Base-by-base conservation (phyloP, 192 early-diverging fungal species). In the Entomortierella chlamydospora region DNA sequence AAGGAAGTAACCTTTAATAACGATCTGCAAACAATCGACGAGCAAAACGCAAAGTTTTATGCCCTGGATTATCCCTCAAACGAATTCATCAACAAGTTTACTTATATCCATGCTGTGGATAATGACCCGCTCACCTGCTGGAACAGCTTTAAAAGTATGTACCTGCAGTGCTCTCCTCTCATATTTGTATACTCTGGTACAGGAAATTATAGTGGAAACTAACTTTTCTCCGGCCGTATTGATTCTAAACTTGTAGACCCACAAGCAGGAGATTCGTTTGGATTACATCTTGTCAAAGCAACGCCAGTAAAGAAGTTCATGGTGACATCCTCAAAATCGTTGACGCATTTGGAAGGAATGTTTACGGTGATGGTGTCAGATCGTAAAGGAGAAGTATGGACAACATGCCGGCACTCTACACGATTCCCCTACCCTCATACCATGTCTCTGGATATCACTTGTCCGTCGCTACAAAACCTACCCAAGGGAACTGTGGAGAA, bases 31-130 rank as follows among this genome's bases (percentile, higher is more conserved):
- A 69, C 73, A 25, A 69, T 83, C 41, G 73, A 82, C 6, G 83
- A 83, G 34, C 80, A 83, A 28, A 85, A 89, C 57, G 39, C 55
- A 45, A 61, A 65, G 15, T 89, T 87, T 52, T 57, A 82, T 25
- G 39, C 54, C 18, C 64, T 87, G 17, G 67, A 85, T 45, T 81
- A 83, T 51, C 83, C 84, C 2, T 60, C 65, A 0, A 82, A 62
- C 18, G 70, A 72, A 2, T 80, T 83, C 20, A 86, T 82, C 77
- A 56, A 69, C 22, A 53, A 74, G 28, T 68, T 79, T 68, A 68
- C 83, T 23, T 89, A 83, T 68, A 80, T 85, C 49, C 72, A 79
- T 23, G 88, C 86, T 17, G 88, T 89, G 1, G 88, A 89, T 57
- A 57, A 68, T 25, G 68, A 86, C 58, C 58, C 64, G 0, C 47